Evolutionary conservation across 2,329 filamentous ascomycete genomes (phyloP).

Genomic region (Fusarium coffeatum): DNA sequence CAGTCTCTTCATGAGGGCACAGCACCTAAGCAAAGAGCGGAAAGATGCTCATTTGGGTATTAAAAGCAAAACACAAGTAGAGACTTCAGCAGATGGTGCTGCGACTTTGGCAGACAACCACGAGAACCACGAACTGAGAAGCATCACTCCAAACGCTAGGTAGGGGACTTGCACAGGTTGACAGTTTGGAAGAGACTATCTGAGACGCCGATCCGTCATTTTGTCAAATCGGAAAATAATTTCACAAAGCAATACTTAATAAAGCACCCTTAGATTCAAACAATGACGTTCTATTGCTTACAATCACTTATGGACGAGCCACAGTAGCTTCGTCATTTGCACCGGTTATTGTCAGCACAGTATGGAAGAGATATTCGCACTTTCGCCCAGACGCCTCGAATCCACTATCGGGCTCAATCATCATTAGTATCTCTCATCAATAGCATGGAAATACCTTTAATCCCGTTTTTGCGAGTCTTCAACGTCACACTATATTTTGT

Average conservation of each 20-base stretch:
- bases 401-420: background rate
- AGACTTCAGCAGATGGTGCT: background rate
- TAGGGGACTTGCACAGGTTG: no score
- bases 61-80: background rate
- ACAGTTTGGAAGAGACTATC: no score
- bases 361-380: constrained; percentile 2
- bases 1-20: constrained; percentile 39
- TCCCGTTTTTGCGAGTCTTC: background rate
- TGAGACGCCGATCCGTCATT: background rate
- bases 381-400: background rate
- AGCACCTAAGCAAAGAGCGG: constrained; percentile 41
- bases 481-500: background rate
- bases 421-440: background rate
- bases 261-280: background rate
- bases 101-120: background rate
- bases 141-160: background rate
- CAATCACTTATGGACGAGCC: background rate
- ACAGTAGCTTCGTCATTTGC: background rate
- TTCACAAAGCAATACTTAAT: background rate
- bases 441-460: background rate
- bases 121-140: background rate
- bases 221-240: background rate
- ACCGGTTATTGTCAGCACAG: background rate
- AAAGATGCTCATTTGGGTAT: constrained; percentile 38
- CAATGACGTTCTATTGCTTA: background rate